These are phyloP conservation scores for Bombardia bombarda DNA, from an alignment of 495 filamentous ascomycete genomes.

Conservation along the genomic window DNA sequence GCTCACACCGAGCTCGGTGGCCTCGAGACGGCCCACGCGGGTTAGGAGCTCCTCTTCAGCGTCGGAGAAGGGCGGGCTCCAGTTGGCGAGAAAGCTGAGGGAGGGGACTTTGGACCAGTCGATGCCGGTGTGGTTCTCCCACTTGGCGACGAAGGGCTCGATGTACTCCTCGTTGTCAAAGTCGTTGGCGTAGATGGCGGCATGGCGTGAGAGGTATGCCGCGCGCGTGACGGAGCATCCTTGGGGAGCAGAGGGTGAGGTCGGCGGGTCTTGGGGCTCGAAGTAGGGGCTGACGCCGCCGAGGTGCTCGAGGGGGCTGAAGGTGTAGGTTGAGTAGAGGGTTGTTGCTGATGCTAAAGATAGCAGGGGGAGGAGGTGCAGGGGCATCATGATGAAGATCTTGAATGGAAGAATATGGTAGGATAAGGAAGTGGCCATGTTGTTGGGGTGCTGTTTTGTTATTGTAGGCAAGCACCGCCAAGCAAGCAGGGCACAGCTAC, in stretches of 20 bases:
- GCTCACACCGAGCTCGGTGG: slow-evolving; percentile 29
- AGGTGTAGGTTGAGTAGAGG: slow-evolving; percentile 29
- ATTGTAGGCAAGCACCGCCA: too few species aligned
- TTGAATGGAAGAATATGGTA: too few species aligned
- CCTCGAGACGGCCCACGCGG: slow-evolving; percentile 35
- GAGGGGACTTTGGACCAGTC: slow-evolving; percentile 30
- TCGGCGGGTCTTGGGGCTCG: slow-evolving; percentile 36
- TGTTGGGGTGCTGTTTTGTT: not conserved
- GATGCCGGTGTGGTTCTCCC: slow-evolving; percentile 29
- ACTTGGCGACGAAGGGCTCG: slow-evolving; percentile 36
- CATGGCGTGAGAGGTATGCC: slow-evolving; percentile 38
- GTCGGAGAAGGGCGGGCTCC: slow-evolving; percentile 34
- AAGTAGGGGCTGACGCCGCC: slow-evolving; percentile 42
- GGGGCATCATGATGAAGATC: not conserved
- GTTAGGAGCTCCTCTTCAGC: slow-evolving; percentile 36
- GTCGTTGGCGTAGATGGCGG: slow-evolving; percentile 43
- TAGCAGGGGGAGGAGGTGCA: not conserved
- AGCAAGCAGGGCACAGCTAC: too few species aligned
- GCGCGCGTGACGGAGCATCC: slow-evolving; percentile 34
- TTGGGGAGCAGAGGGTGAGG: slow-evolving; percentile 25
- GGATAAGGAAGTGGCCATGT: not conserved
- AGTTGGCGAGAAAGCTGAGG: slow-evolving; percentile 31
- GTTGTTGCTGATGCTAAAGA: slow-evolving; percentile 4
- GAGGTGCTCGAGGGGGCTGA: slow-evolving; percentile 41
- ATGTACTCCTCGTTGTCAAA: slow-evolving; percentile 41